Base-by-base conservation (phyloP, 2,329 filamentous ascomycete species). In the Pseudogymnoascus sp. region DNA sequence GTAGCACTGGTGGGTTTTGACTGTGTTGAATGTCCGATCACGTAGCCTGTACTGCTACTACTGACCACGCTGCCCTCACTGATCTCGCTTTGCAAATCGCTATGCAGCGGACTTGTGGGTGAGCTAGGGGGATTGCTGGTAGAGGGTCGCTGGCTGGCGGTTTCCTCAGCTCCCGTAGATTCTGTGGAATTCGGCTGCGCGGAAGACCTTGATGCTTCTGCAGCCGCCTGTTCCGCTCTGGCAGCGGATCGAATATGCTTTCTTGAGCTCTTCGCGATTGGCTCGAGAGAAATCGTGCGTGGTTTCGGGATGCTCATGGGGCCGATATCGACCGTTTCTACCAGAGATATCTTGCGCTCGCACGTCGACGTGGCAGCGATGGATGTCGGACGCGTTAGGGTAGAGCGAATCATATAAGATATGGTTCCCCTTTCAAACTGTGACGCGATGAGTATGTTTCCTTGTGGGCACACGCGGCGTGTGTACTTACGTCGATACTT, bases 371-470 rank as follows among this genome's bases (percentile, higher is more conserved):
- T 91, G 1, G 93, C 87, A 12, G 87, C 82, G 64, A 97, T 95
- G 5, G 91, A 86, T 0, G 89, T 94, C 18, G 94, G 93, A 61
- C 91, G 85, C 18, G 93, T 97, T 62, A 97, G 74, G 7, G 91
- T 97, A 32, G 93, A 88, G 5, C 90, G 93, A 68, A 97, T 83
- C 77, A 93, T 85, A 75, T 97, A 99, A 18, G 89, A 88, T 68
- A 99, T 90, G 1, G 90, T 92, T 35, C 94, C 94, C 70, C 93
- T 86, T 75, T 97, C 94, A 73, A 99, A 99, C 91, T 97, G 60
- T 50, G 28, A 47, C 41, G 34, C 39, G 28, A 34, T 54, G 14
- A 60, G 37, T 60, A 22, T 35, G n/a, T 43, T 57, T 20, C 28
- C 39, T 12, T 28, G 22, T 32, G 37, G 37, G 11, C 32, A 58